A percentile compares a stretch with the other conserved stretches of the same genome.
phyloP scores from a whole-genome alignment of 225 moss, liverwort and hornwort genomes.

The Pseudisothecium myosuroides region DNA sequence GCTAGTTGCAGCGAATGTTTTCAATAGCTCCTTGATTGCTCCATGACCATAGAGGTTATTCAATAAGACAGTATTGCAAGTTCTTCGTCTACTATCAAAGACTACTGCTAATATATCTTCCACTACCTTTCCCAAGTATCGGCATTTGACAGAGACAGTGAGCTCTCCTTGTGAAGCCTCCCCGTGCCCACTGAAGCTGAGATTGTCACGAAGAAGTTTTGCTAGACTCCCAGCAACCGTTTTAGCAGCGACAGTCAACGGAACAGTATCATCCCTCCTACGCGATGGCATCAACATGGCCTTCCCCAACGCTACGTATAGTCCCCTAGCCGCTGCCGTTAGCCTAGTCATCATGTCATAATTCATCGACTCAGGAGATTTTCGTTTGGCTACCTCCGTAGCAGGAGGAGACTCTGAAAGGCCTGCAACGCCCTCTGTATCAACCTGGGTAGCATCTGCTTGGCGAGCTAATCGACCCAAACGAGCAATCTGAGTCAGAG shows the following conservation, averaged over 20 bases:
- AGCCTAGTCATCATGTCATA: slow-evolving; percentile 89
- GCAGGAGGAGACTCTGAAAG: slow-evolving; percentile 49
- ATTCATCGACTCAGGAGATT: slow-evolving; percentile 74
- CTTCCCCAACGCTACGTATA: slow-evolving; percentile 87
- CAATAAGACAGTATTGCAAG: slow-evolving; percentile 76
- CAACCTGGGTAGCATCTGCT: slow-evolving; percentile 63
- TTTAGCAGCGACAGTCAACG: slow-evolving; percentile 65
- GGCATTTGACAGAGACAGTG: slow-evolving; percentile 70
- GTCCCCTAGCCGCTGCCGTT: slow-evolving; percentile 56
- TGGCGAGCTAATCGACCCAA: slow-evolving; percentile 74
- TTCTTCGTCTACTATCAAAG: slow-evolving; percentile 86
- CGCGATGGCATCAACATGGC: slow-evolving; percentile 93
- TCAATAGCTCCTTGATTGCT: slow-evolving; percentile 66
- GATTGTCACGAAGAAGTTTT: slow-evolving; percentile 65
- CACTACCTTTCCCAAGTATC: slow-evolving; percentile 87
- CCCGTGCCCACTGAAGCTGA: slow-evolving; percentile 62
- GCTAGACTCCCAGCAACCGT: slow-evolving; percentile 75
- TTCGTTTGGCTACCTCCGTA: slow-evolving; percentile 57
- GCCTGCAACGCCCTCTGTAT: slow-evolving; percentile 47
- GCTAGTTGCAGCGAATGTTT: slow-evolving; percentile 77
- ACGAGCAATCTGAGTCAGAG: slow-evolving; percentile 83
- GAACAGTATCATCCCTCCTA: slow-evolving; percentile 78
- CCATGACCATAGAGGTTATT: slow-evolving; percentile 80
- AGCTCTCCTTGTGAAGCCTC: slow-evolving; percentile 23
- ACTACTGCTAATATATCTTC: slow-evolving; percentile 73